Percentiles rank a stretch among this genome's conserved stretches.
These are phyloP conservation scores for Asclepias syriaca DNA, from an alignment of 257 asterid genomes.

Conservation along the genomic window DNA sequence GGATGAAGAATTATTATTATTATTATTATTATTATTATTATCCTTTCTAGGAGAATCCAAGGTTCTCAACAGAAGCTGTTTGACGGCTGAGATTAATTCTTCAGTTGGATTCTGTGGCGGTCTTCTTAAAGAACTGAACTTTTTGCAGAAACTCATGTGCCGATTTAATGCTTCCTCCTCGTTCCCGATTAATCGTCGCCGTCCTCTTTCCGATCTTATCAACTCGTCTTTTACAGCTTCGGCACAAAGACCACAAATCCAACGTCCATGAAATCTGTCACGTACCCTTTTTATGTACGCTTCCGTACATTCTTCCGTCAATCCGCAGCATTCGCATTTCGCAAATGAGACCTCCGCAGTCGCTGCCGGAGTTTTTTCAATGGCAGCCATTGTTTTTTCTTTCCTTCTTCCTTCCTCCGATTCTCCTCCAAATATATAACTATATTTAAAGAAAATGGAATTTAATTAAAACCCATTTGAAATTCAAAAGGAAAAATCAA, in stretches of 20 bases:
- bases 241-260: slow-evolving; percentile 88
- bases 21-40: no score
- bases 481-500: neutral
- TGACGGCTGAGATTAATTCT: slow-evolving; percentile 60
- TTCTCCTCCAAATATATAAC: neutral
- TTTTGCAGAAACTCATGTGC: slow-evolving; percentile 70
- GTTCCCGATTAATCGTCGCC: slow-evolving; percentile 24
- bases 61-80: slow-evolving; percentile 62
- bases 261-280: slow-evolving; percentile 56
- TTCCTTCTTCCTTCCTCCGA: neutral
- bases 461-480: slow-evolving; percentile 9
- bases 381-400: slow-evolving; percentile 8
- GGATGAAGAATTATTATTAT: neutral
- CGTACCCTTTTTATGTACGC: slow-evolving; percentile 52
- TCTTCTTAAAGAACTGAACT: slow-evolving; percentile 43
- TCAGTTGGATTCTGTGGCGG: slow-evolving; percentile 56
- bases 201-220: slow-evolving; percentile 32
- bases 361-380: slow-evolving; percentile 21
- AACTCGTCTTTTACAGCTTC: slow-evolving; percentile 85
- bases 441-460: no score
- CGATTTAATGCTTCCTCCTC: slow-evolving; percentile 71
- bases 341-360: slow-evolving; percentile 34
- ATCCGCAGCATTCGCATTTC: slow-evolving; percentile 74
- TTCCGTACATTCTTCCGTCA: slow-evolving; percentile 79
- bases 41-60: slow-evolving; percentile 44